Percentiles rank a stretch among this genome's conserved stretches.
Conservation (phyloP, 495 filamentous ascomycete genomes). For the Talaromyces ruber region DNA sequence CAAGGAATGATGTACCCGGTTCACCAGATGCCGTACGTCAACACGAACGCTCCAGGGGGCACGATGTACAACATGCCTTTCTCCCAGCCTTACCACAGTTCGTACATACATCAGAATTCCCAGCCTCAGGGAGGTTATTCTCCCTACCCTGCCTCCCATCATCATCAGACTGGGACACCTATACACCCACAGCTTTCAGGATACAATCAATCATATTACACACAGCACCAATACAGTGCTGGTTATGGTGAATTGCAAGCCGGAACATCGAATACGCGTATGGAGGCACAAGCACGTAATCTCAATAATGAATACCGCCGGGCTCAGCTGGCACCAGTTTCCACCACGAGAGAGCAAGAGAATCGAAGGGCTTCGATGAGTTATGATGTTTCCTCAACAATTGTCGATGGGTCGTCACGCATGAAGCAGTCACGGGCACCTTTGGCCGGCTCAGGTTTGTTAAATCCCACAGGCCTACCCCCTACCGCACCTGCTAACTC, state of each 20-base stretch:
- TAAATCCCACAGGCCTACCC: background rate
- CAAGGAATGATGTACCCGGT: constrained; percentile 29
- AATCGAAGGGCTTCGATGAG: constrained; percentile 10
- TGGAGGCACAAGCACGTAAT: constrained; percentile 5
- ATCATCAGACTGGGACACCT: constrained; percentile 10
- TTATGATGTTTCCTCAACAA: constrained; percentile 34
- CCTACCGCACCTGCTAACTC: background rate
- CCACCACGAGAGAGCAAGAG: constrained; percentile 12
- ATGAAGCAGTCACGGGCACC: constrained; percentile 12
- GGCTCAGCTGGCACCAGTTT: constrained; percentile 2
- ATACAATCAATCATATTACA: constrained; percentile 21
- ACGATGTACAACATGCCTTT: constrained; percentile 23
- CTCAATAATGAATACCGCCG: background rate
- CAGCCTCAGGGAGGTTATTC: constrained; percentile 10
- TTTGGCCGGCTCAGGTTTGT: background rate
- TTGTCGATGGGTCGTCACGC: constrained; percentile 35
- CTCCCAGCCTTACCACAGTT: constrained; percentile 17
- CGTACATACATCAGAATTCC: constrained; percentile 21
- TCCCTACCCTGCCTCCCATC: constrained; percentile 10
- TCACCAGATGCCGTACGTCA: constrained; percentile 25
- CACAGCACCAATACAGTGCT: constrained; percentile 14
- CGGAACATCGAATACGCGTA: constrained; percentile 5
- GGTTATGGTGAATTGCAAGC: constrained; percentile 13
- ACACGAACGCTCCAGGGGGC: constrained; percentile 15
- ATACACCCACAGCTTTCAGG: constrained; percentile 22